Evolutionary conservation across 192 early-diverging fungal species (phyloP).

Genomic region (Rhizophagus sp.): DNA sequence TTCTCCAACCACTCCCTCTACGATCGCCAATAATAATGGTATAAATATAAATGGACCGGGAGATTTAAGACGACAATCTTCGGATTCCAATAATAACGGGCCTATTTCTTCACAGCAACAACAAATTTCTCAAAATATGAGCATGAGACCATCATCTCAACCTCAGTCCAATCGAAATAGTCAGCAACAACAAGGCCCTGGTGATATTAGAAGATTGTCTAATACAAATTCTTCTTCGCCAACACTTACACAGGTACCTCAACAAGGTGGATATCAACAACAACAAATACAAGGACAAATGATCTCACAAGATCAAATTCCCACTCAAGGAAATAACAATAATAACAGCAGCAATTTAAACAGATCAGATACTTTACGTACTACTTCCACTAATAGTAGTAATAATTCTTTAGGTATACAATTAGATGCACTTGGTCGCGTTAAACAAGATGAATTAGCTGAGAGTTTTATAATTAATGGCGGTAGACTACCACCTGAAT

Average conservation of each 20-base stretch:
- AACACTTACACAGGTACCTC: slow-evolving; percentile 10
- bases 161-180: background rate
- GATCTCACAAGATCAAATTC: slow-evolving; percentile 10
- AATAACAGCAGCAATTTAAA: background rate
- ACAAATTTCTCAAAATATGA: background rate
- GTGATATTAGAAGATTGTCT: slow-evolving; percentile 5
- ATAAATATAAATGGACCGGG: slow-evolving; percentile 3
- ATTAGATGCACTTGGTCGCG: slow-evolving; percentile 21
- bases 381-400: background rate
- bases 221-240: background rate
- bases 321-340: slow-evolving; percentile 11
- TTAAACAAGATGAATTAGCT: slow-evolving; percentile 28
- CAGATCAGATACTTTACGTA: slow-evolving; percentile 15
- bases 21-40: background rate
- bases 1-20: background rate
- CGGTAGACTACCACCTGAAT: slow-evolving; percentile 13
- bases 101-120: slow-evolving; percentile 20
- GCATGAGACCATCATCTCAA: background rate
- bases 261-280: slow-evolving; percentile 29
- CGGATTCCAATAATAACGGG: background rate
- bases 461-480: slow-evolving; percentile 17
- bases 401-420: slow-evolving; percentile 21
- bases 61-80: slow-evolving; percentile 6
- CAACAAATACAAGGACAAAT: background rate
- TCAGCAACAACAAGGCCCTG: slow-evolving; percentile 10